Conservation (phyloP, 1,139 yeast species). For the Debaryomycetaceae sp. region DNA sequence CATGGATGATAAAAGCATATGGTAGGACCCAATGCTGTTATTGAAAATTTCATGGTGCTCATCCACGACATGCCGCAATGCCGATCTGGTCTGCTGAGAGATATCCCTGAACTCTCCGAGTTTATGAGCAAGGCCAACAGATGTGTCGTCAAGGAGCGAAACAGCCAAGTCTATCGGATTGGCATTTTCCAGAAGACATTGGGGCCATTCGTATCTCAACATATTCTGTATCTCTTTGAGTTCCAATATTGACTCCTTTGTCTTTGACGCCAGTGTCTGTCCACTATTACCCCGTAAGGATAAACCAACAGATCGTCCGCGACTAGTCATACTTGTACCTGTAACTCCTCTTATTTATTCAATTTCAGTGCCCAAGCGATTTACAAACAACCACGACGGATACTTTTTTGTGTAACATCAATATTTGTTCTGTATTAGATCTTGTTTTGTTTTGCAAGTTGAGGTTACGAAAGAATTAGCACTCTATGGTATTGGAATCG, state of each 20-base stretch:
- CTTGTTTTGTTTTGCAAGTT: background rate
- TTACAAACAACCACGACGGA: background rate
- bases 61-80: slow-evolving; percentile 68
- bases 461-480: background rate
- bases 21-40: slow-evolving; percentile 75
- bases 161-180: slow-evolving; percentile 85
- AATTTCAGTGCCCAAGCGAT: background rate
- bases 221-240: slow-evolving; percentile 36
- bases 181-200: slow-evolving; percentile 36
- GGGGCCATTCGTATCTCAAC: slow-evolving; percentile 47
- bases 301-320: slow-evolving; percentile 21
- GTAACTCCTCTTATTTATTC: background rate
- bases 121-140: slow-evolving; percentile 82
- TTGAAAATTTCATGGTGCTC: slow-evolving; percentile 85
- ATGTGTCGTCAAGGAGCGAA: slow-evolving; percentile 75
- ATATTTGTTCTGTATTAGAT: background rate
- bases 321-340: slow-evolving; percentile 5
- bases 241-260: slow-evolving; percentile 32
- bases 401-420: slow-evolving; percentile 6
- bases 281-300: slow-evolving; percentile 15
- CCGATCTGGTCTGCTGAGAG: slow-evolving; percentile 51
- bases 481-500: background rate
- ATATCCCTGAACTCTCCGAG: slow-evolving; percentile 54
- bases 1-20: slow-evolving; percentile 54
- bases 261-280: slow-evolving; percentile 12